Percentiles rank a stretch among this genome's conserved stretches.
These are phyloP conservation scores for Penicillium sp. DNA, from an alignment of 2,329 filamentous ascomycete genomes.

Conservation along the genomic window DNA sequence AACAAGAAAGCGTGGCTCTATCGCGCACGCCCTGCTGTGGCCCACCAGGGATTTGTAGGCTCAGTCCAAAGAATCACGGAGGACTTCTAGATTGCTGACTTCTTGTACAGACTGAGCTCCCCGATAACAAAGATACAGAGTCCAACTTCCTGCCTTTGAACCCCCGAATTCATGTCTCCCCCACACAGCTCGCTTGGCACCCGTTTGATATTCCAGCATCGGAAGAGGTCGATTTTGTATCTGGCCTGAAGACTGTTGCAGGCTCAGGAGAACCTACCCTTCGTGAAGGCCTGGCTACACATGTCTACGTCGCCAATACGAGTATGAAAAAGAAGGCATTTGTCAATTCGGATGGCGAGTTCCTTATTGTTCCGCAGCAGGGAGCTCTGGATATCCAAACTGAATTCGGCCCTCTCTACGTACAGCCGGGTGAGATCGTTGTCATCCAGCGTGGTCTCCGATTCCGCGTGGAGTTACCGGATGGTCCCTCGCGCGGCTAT, in stretches of 20 bases:
- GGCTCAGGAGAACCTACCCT: conserved; percentile 62
- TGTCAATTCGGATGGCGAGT: conserved; percentile 67
- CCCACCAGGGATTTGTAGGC: conserved; percentile 57
- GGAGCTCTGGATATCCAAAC: conserved; percentile 70
- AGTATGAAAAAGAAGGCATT: conserved; percentile 62
- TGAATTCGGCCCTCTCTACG: conserved; percentile 66
- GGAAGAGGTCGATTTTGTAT: conserved; percentile 60
- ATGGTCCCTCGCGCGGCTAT: conserved; percentile 67
- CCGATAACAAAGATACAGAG: conserved; percentile 41
- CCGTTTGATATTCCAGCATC: conserved; percentile 56
- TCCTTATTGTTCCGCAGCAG: conserved; percentile 68
- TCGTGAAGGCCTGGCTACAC: conserved; percentile 60
- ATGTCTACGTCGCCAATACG: conserved; percentile 60
- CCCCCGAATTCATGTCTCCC: conserved; percentile 59
- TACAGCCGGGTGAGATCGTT: conserved; percentile 69
- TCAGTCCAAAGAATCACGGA: too few relatives aligned
- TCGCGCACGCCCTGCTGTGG: conserved; percentile 59
- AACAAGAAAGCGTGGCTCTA: conserved; percentile 66
- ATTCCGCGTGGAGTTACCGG: conserved; percentile 63
- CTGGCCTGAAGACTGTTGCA: conserved; percentile 58
- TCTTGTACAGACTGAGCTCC: conserved; percentile 50
- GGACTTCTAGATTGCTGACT: conserved; percentile 3
- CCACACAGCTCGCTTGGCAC: conserved; percentile 62
- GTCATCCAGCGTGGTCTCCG: conserved; percentile 70
- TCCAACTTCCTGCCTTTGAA: conserved; percentile 46